Evolutionary conservation across 2,329 filamentous ascomycete species (phyloP), one percentile per base, ranked within the genome.

Genomic region (Geosmithia flava): DNA sequence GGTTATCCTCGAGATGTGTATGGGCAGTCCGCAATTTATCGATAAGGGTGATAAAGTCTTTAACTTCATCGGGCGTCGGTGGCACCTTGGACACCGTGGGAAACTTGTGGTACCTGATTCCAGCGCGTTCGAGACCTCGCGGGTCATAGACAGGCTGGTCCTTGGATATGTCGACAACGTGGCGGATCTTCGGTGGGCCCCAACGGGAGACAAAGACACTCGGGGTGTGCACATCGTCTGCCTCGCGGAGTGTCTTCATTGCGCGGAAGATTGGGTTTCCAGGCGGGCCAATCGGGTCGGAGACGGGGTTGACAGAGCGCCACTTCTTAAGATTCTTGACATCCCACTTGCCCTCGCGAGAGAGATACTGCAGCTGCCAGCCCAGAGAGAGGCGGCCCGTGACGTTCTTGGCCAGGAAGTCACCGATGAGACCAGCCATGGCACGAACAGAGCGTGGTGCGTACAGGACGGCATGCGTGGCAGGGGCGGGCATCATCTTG

Each of bases 281-380:
- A 7, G 46, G 29, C 6, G 58, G 64, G 3, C 77, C 86, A 51
- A 97, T 93, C 3, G 83, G 81, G 1, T 76, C 74, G 0, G 87
- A 94, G 1, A 95, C 86, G 0, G 89, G 85, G 1, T 70, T 66
- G 1, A 94, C 85, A 17, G 80, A 80, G 62, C 87, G 78, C 91
- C 91, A 97, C 61, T 97, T 97, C 50, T 78, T 81, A 11, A 96
- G 73, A 58, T 97, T 97, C 68, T 97, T 97, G 55, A 97, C 88
- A 59, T 96, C 91, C 91, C 91, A 97, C 67, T 97, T 97, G 3
- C 90, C 90, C 55, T 89, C 86, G 2, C 85, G 87, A 2, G 85
- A 87, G 20, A 97, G 78, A 57, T 93, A 84, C 56, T 91, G 85
- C 16, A 97, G 72, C 64, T 97, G 91, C 90, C 91, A 97, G 42